Evolutionary conservation across 2,329 filamentous ascomycete species (phyloP).

Genomic region (Lecanicillium sp.): DNA sequence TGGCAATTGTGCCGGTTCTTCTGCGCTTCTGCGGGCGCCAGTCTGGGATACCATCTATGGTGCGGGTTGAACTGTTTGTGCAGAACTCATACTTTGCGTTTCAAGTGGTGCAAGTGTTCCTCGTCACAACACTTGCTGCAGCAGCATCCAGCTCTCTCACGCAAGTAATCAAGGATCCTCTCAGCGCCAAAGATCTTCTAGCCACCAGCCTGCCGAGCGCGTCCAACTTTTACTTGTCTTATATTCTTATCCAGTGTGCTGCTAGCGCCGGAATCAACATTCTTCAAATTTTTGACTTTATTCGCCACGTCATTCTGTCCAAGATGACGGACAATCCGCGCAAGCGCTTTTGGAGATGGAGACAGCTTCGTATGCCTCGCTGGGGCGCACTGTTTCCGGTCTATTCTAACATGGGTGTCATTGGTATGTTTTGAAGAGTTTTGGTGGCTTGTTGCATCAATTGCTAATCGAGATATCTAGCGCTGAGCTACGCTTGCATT

Average conservation of each 20-base stretch:
- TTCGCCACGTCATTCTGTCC: constrained; percentile 51
- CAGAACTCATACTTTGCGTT: constrained; percentile 91
- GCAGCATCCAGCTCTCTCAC: constrained; percentile 64
- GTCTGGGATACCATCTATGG: constrained; percentile 7
- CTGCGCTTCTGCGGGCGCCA: constrained; percentile 47
- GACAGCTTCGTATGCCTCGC: constrained; percentile 61
- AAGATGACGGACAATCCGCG: constrained; percentile 71
- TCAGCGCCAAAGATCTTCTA: constrained; percentile 53
- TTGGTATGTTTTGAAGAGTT: constrained; percentile 46
- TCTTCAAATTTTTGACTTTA: constrained; percentile 61
- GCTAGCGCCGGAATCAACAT: constrained; percentile 68
- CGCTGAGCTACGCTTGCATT: constrained; percentile 79
- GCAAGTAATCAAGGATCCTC: constrained; percentile 56
- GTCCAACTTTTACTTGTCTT: constrained; percentile 90
- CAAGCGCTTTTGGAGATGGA: constrained; percentile 73
- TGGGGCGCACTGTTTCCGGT: constrained; percentile 81
- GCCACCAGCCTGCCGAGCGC: constrained; percentile 69
- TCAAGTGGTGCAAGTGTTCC: constrained; percentile 88
- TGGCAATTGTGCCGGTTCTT: constrained; percentile 77
- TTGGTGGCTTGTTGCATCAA: too few relatives aligned
- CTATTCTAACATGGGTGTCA: constrained; percentile 73
- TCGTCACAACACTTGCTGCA: constrained; percentile 76
- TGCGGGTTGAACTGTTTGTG: constrained; percentile 73
- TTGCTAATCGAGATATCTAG: constrained; percentile 28
- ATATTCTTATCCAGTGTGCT: constrained; percentile 88